Evolutionary conservation across 805 yeast species (phyloP), one percentile per base, ranked within the genome.

Genomic region (Candida ortonii): DNA sequence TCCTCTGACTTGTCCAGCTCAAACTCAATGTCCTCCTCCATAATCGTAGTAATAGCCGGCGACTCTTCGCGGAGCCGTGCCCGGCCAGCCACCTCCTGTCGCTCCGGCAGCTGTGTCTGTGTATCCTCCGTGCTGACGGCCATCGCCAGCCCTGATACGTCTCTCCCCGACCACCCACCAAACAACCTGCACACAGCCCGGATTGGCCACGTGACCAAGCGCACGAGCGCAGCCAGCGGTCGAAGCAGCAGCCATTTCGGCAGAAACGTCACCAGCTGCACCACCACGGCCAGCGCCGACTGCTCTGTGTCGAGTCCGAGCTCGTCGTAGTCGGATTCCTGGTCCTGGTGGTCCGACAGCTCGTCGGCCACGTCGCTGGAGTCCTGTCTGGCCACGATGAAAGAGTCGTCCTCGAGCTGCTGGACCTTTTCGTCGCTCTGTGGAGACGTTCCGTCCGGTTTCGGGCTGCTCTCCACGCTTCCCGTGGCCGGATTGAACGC

Each of bases 151-250:
- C n/a, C n/a, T n/a, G n/a, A n/a, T n/a, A n/a, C n/a, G n/a, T n/a
- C n/a, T n/a, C n/a, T n/a, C n/a, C n/a, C n/a, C n/a, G n/a, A n/a
- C n/a, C n/a, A n/a, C n/a, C n/a, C n/a, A n/a, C n/a, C n/a, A n/a
- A n/a, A n/a, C n/a, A n/a, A n/a, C n/a, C 20, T 16, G 17, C 17
- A 25, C 25, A 39, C 50, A 12, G 73, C 48, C 36, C 67, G 62
- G 41, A 79, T 57, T 0, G 89, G 89, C 48, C 70, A 75, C 2
- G 79, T 67, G 5, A 74, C 37, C n/a, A 80, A 41, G 32, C 61
- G 65, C 73, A 84, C 68, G 2, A 70, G 26, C 30, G 70, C 62
- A 4, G 60, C 40, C 11, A 76, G 37, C 2, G 89, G 88, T 36
- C 68, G 69, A n/a, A 73, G 42, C 4, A 80, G 43, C 6, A 80